Conservation (phyloP, 768 basidiomycete species). For the Termitomyces sp. region DNA sequence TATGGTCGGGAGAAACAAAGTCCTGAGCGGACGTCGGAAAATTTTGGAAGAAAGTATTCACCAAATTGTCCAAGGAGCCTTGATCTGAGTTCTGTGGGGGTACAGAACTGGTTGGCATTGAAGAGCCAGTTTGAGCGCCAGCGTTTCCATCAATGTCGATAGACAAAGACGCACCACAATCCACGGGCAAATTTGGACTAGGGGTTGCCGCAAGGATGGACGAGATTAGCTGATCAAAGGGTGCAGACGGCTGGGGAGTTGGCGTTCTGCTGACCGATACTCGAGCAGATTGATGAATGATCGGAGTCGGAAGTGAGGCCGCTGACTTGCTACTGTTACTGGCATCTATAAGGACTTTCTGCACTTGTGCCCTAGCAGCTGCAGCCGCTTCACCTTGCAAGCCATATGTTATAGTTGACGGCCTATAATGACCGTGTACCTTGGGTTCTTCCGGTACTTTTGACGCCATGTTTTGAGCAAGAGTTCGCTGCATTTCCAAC, state of each 20-base stretch:
- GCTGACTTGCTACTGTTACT: constrained; percentile 12
- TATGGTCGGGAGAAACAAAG: constrained; percentile 13
- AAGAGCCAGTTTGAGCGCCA: constrained; percentile 1
- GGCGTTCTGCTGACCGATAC: not conserved
- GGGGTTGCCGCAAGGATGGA: constrained; percentile 29
- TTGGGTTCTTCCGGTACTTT: constrained; percentile 8
- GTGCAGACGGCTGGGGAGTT: constrained; percentile 15
- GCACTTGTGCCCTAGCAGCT: constrained; percentile 5
- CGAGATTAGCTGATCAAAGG: constrained; percentile 34
- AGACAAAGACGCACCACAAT: not conserved
- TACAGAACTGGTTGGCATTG: not conserved
- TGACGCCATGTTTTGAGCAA: not conserved
- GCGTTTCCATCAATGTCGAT: not conserved
- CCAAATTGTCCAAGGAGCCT: constrained; percentile 41
- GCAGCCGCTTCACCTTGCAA: constrained; percentile 12
- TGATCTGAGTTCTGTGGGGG: constrained; percentile 25
- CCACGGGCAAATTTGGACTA: not conserved
- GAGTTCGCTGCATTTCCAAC: not conserved
- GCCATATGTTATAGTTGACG: constrained; percentile 27
- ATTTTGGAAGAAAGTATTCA: constrained; percentile 42
- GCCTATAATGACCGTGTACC: constrained; percentile 25
- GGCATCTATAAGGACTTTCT: constrained; percentile 21
- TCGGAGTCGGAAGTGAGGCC: not conserved
- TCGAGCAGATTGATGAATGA: not conserved
- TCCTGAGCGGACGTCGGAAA: constrained; percentile 32